A percentile compares a stretch with the other conserved stretches of the same genome.
Conservation (phyloP, 257 asterid species). For the Thymus quinquecostatus region DNA sequence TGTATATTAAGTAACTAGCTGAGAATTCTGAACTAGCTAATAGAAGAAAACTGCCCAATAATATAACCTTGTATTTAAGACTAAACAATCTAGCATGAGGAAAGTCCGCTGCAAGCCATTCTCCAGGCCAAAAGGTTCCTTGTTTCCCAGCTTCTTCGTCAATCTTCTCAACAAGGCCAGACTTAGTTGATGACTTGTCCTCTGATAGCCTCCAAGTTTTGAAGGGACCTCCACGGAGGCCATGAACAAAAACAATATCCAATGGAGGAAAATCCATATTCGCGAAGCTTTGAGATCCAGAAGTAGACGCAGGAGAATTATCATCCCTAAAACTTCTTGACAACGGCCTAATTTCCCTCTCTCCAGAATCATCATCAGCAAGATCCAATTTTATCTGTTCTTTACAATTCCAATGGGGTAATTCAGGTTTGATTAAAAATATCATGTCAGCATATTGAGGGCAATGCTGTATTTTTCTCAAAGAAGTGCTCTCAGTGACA, state of each 20-base stretch:
- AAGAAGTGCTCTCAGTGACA: slow-evolving; percentile 41
- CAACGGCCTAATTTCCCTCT: slow-evolving; percentile 37
- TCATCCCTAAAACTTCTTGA: slow-evolving; percentile 40
- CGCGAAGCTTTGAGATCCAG: slow-evolving; percentile 54
- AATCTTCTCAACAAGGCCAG: slow-evolving; percentile 99
- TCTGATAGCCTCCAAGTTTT: slow-evolving; percentile 98
- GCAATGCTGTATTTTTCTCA: slow-evolving; percentile 43
- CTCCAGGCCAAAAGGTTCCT: slow-evolving; percentile 99
- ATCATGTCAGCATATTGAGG: slow-evolving; percentile 80
- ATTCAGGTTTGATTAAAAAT: slow-evolving; percentile 79
- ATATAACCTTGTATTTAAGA: slow-evolving; percentile 85
- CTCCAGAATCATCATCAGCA: slow-evolving; percentile 48
- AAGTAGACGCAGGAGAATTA: slow-evolving; percentile 54
- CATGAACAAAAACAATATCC: slow-evolving; percentile 93
- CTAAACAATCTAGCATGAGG: slow-evolving; percentile 95
- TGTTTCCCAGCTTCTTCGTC: slow-evolving; percentile 97
- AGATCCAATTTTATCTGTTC: slow-evolving; percentile 39
- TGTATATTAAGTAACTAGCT: slow-evolving; percentile 10
- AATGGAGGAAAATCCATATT: slow-evolving; percentile 59
- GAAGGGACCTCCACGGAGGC: slow-evolving; percentile 99
- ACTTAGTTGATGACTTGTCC: slow-evolving; percentile 94
- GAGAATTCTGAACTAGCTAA: slow-evolving; percentile 19
- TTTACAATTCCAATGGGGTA: slow-evolving; percentile 87
- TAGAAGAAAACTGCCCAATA: slow-evolving; percentile 5
- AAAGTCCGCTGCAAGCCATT: slow-evolving; percentile 95